phyloP scores from a whole-genome alignment of 495 filamentous ascomycete species.

The Aspergillus steynii region DNA sequence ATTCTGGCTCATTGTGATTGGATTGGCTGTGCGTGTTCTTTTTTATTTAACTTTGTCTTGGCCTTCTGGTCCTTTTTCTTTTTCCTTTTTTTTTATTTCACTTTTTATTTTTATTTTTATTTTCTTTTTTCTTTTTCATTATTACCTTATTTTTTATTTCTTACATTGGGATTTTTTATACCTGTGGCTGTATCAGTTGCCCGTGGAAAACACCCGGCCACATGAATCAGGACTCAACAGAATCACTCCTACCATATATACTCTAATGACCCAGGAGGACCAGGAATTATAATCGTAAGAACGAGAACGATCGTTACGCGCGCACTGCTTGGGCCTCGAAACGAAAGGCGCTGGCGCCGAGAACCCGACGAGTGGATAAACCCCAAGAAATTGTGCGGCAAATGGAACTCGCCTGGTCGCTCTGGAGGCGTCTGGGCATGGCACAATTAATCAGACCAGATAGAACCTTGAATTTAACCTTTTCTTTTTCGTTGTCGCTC shows the following conservation, averaged over 20 bases:
- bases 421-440: slow-evolving; percentile 5
- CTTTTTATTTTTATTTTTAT: neutral
- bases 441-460: slow-evolving; percentile 16
- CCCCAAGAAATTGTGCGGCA: slow-evolving; percentile 9
- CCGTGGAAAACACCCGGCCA: slow-evolving; percentile 1
- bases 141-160: neutral
- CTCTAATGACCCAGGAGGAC: no score
- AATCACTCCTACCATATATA: no score
- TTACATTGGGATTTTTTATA: neutral
- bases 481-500: slow-evolving; percentile 16
- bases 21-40: neutral
- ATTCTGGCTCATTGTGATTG: neutral
- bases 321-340: slow-evolving; percentile 4
- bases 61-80: neutral
- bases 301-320: slow-evolving; percentile 2
- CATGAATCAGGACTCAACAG: neutral
- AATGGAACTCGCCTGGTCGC: slow-evolving; percentile 13
- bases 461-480: slow-evolving; percentile 25
- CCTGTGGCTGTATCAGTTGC: neutral
- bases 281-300: neutral
- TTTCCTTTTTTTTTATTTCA: neutral
- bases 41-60: slow-evolving; percentile 3
- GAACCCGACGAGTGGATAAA: slow-evolving; percentile 17
- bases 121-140: neutral
- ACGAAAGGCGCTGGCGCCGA: slow-evolving; percentile 10